Evolutionary conservation across 1,139 yeast genomes (phyloP), one percentile per base, ranked within the genome.

Genomic region (Protomyces inouyei): DNA sequence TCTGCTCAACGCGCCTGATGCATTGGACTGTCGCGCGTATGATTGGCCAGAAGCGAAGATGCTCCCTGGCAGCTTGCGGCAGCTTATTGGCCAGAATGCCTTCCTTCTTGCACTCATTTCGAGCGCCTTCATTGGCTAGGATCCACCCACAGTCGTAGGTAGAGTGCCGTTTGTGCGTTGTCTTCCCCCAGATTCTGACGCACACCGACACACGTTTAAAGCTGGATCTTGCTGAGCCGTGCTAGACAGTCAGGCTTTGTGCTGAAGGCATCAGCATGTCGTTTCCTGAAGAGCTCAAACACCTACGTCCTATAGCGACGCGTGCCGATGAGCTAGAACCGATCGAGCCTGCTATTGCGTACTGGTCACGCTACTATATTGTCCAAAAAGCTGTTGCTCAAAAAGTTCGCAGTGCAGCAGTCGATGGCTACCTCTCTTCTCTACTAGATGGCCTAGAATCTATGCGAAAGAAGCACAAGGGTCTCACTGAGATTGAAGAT

Each of bases 261-360:
- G 32, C 32, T 28, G 32, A 6, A 28, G 1, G 32, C 32, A 0
- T n/a, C 12, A n/a, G 14, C 48, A 43, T 43, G 48, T 43, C 48
- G 25, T 23, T 57, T 25, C 77, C 76, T 5, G 64, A 68, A 0
- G 66, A 71, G 6, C 70, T 74, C 54, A 71, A 79, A 71, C 72
- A 75, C 23, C 76, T 82, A 32, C 72, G 76, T 43, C 80, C 84
- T 2, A 78, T 73, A 67, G 75, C 83, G n/a, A 74, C 78, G 1
- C 76, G 87, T 18, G 78, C 85, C 40, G 71, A 72, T n/a, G 88
- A 85, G 70, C 72, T 84, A 55, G 77, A 75, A 46, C 66, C 71
- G 1, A 78, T 77, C 37, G 81, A 84, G 65, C 86, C 87, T 0
- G 77, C 84, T 23, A 78, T 85, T 25, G 77, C 85, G 45, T 84